Percentiles rank a stretch among this genome's conserved stretches.
Evolutionary conservation across 2,329 filamentous ascomycete species (phyloP).

Genomic region (Diplodia intermedia): DNA sequence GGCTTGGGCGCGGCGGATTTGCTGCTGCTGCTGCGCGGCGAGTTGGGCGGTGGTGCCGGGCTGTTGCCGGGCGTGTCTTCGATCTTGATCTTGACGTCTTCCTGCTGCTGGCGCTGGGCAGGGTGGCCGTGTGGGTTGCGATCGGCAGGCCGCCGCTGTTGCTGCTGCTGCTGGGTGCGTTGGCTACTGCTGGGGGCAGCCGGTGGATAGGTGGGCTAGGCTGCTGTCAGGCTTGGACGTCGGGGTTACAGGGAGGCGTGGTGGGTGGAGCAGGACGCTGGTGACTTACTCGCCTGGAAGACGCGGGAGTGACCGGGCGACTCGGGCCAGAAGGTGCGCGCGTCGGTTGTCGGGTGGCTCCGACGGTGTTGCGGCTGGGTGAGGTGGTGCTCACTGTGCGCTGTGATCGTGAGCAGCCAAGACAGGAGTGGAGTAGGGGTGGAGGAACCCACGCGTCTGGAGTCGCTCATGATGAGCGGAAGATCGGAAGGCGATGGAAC

Average conservation of each 20-base stretch:
- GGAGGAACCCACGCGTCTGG: slow-evolving; percentile 3
- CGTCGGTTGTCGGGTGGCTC: background rate
- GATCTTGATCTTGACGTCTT: background rate
- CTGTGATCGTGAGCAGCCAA: background rate
- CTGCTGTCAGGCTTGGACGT: background rate
- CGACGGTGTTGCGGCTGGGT: background rate
- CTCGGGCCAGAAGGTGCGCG: background rate
- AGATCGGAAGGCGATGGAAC: background rate
- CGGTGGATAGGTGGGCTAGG: background rate
- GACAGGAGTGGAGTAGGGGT: background rate
- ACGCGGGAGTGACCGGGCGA: background rate
- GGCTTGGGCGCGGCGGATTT: background rate
- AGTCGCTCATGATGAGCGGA: slow-evolving; percentile 1
- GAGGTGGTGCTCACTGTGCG: background rate
- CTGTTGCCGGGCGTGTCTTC: background rate
- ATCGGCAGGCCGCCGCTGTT: background rate
- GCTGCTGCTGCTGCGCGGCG: background rate
- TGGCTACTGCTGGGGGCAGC: background rate
- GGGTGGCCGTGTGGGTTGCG: background rate
- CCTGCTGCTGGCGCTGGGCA: background rate
- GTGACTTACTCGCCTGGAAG: background rate
- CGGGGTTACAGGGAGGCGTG: background rate
- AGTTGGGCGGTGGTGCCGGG: too few species aligned
- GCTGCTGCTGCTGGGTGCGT: background rate
- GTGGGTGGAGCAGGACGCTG: background rate